Conservation (phyloP, 2,329 filamentous ascomycete genomes). For the Aspergillus sp. region DNA sequence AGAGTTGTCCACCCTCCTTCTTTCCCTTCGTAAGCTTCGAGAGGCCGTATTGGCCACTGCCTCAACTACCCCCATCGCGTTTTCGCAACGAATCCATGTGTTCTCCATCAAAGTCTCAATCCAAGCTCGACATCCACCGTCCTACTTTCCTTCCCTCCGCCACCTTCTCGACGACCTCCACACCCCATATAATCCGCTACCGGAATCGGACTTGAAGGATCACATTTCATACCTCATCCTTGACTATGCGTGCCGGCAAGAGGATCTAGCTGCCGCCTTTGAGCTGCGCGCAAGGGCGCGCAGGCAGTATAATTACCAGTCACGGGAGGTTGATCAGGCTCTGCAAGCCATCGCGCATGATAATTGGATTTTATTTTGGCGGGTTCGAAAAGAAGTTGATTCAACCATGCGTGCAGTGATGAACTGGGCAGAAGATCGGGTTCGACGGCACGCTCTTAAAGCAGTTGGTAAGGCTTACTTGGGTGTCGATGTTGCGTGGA, state of each 20-base stretch:
- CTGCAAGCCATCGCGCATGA: constrained; percentile 73
- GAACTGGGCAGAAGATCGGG: constrained; percentile 74
- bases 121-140: constrained; percentile 76
- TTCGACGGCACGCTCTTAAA: constrained; percentile 77
- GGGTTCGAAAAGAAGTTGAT: constrained; percentile 70
- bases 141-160: constrained; percentile 83
- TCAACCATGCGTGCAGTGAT: constrained; percentile 77
- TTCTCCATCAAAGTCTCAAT: constrained; percentile 87
- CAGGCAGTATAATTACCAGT: constrained; percentile 58
- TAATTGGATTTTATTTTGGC: constrained; percentile 79
- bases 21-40: constrained; percentile 85
- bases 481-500: constrained; percentile 69
- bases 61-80: constrained; percentile 71
- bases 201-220: constrained; percentile 71
- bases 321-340: constrained; percentile 67
- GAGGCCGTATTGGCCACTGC: constrained; percentile 78
- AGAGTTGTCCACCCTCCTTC: constrained; percentile 71
- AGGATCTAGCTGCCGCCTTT: constrained; percentile 72
- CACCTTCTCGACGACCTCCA: constrained; percentile 76
- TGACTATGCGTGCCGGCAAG: constrained; percentile 82
- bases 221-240: constrained; percentile 79
- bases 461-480: constrained; percentile 83
- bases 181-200: constrained; percentile 61
- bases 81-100: constrained; percentile 84
- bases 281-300: constrained; percentile 56